Base-by-base conservation (phyloP, 1,284 basidiomycete genomes). In the Lentinula novae-zelandiae region DNA sequence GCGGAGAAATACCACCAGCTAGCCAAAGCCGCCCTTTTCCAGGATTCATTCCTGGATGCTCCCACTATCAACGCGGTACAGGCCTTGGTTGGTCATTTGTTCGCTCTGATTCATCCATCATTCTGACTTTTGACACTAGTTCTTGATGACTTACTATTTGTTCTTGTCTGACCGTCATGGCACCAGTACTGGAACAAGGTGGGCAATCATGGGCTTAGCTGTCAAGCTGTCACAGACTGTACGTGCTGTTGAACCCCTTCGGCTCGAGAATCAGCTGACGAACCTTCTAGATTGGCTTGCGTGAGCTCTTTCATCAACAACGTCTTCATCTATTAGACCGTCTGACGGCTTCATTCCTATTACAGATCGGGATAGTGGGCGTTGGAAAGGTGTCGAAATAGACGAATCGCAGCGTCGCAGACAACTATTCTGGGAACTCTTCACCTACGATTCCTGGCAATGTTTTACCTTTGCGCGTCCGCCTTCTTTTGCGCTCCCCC, bases 1-100 rank as follows among this genome's bases (percentile, higher is more conserved):
- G 89, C 90, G 1, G 88, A 91, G 71, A 90, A 89, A 70, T 92
- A 88, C 65, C 83, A 91, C 67, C 87, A 90, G 62, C 75, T 92
- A 3, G 85, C 87, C 1, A 81, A 86, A 54, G 87, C 89, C 0
- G 81, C 90, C 1, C 75, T 92, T 10, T 90, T 90, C 75, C 83
- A 87, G 62, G 81, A 82, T 65, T 83, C 83, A 0, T 79, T 92
- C 40, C 86, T 92, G 65, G 86, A 90, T 66, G 84, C 88, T 60
- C 89, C 88, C 5, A 90, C 89, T 0, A 77, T 90, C 36, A 82
- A 79, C 63, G 85, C 88, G 33, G 86, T 91, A 13, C 89, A 91
- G 69, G 78, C 86, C 20, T 72, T 91, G 72, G 88, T 87, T 67
- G 84, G 75, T 62, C 39, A 15, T 39, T 53, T 59, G 33, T 57